A percentile compares a stretch with the other conserved stretches of the same genome.
phyloP scores from a whole-genome alignment of 2,329 filamentous ascomycete species.

The Colletotrichum acutatum region DNA sequence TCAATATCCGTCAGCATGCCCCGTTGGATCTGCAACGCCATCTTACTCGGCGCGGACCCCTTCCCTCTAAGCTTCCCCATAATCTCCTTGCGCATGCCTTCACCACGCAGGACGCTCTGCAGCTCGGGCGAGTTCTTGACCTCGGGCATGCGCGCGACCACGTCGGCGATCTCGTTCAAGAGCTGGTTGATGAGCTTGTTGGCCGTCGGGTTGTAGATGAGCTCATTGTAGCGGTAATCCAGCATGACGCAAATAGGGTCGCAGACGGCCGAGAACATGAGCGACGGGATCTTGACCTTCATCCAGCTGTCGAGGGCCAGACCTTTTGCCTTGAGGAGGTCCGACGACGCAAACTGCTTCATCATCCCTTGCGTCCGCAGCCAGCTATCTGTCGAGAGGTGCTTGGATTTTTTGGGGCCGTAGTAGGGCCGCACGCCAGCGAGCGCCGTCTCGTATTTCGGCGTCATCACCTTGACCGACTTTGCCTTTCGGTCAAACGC shows the following conservation, averaged over 20 bases:
- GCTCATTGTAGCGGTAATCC: slow-evolving; percentile 77
- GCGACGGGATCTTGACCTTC: slow-evolving; percentile 79
- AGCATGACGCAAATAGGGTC: slow-evolving; percentile 86
- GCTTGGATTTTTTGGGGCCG: slow-evolving; percentile 10
- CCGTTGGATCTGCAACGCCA: slow-evolving; percentile 72
- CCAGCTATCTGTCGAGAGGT: slow-evolving; percentile 39
- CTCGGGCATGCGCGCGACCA: slow-evolving; percentile 82
- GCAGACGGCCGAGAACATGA: slow-evolving; percentile 80
- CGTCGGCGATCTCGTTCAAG: slow-evolving; percentile 77
- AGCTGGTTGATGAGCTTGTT: slow-evolving; percentile 76
- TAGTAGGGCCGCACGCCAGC: slow-evolving; percentile 41
- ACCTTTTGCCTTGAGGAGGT: slow-evolving; percentile 69
- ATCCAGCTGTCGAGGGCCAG: slow-evolving; percentile 72
- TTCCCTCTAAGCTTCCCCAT: slow-evolving; percentile 66
- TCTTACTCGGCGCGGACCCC: slow-evolving; percentile 67
- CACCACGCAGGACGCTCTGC: slow-evolving; percentile 64
- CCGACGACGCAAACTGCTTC: slow-evolving; percentile 70
- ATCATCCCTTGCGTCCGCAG: slow-evolving; percentile 65
- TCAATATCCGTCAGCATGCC: slow-evolving; percentile 80
- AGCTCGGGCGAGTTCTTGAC: slow-evolving; percentile 70
- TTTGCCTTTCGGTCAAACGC: slow-evolving; percentile 51
- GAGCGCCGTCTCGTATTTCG: slow-evolving; percentile 47
- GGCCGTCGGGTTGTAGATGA: slow-evolving; percentile 75
- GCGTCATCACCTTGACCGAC: slow-evolving; percentile 50
- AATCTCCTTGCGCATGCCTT: slow-evolving; percentile 71